Evolutionary conservation across 176 grass and related monocot genomes (phyloP), one percentile per base, ranked within the genome.

Genomic region (Microstegium vimineum): DNA sequence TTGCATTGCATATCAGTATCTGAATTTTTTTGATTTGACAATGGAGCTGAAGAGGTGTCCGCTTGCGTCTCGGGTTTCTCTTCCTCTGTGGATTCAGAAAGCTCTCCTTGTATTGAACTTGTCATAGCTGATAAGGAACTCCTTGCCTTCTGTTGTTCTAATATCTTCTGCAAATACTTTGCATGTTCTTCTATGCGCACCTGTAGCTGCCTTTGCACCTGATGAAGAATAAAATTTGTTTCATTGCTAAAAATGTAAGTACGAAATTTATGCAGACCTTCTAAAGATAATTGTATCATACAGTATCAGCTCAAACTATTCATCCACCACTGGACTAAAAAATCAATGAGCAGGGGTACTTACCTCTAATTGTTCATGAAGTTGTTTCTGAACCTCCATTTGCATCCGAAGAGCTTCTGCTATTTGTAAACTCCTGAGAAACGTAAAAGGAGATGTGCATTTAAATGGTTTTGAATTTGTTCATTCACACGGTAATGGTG

Each of bases 301-400:
- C 45, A 66, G n/a, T 69, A 18, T 40, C 62, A 43, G 25, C 23
- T 67, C 37, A 67, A 42, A 77, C 20, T 56, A 56, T 56, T 4
- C 22, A 59, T 59, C 54, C 54, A 59, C 54, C 56, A 12, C 22
- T 60, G 0, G 22, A 60, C 56, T 60, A 26, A 60, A 60, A 26
- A 26, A 60, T 60, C 56, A 60, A 38, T 62, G 15, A 52, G 22
- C 33, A 16, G 5, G 66, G 57, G 60, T 81, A 47, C 30, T 73
- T 80, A 90, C 94, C 91, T 91, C 94, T 20, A 97, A 82, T 83
- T 93, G 91, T 87, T 97, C 89, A 52, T 91, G 91, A 17, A 97
- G 84, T 66, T 97, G 94, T 85, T 97, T 97, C 69, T 97, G 94
- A 66, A 97, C 94, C 66, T 93, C 94, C 82, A 97, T 86, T 87